phyloP scores from a whole-genome alignment of 441 rosid genomes.

The Rhodomyrtus psidioides region DNA sequence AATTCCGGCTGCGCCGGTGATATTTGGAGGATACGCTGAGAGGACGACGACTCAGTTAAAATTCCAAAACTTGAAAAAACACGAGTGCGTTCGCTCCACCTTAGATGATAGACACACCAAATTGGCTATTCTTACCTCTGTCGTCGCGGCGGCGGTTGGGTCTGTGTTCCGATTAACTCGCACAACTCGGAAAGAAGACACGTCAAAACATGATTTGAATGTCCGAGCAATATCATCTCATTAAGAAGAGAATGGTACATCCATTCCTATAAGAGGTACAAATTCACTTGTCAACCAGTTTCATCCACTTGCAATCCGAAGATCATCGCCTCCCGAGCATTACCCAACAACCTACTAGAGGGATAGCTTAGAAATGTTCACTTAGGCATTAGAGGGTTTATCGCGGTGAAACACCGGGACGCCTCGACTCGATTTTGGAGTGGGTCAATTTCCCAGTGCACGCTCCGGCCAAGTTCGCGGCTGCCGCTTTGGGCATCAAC shows the following conservation, averaged over 20 bases:
- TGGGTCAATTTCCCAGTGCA: not conserved
- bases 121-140: not conserved
- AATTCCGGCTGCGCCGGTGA: not conserved
- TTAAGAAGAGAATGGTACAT: no score
- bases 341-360: not conserved
- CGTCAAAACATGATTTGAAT: no score
- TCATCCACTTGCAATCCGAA: not conserved
- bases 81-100: not conserved
- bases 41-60: not conserved
- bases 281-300: not conserved
- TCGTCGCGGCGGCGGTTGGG: no score
- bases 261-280: not conserved
- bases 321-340: not conserved
- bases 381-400: not conserved
- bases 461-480: not conserved
- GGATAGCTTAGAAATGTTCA: not conserved
- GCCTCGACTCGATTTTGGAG: not conserved
- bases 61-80: not conserved
- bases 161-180: no score
- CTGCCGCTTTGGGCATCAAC: not conserved
- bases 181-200: no score
- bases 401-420: not conserved
- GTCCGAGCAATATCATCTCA: no score
- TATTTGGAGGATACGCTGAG: not conserved
- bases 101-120: not conserved